Evolutionary conservation across 2,329 filamentous ascomycete genomes (phyloP).

Genomic region (Rhinocladiella similis): DNA sequence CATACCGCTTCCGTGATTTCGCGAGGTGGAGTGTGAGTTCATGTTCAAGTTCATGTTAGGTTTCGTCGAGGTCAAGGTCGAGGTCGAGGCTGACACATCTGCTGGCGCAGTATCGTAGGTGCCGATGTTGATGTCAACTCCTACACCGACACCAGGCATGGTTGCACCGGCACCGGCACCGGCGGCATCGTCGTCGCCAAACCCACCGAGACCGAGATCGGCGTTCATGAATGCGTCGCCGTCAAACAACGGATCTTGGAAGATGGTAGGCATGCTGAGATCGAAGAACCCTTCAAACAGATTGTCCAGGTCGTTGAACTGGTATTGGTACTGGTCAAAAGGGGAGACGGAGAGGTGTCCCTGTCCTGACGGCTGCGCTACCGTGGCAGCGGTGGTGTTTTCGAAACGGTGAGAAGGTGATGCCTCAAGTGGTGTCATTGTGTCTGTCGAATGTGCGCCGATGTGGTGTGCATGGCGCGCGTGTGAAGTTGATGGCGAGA

Average conservation of each 20-base stretch:
- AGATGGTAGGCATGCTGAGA: slow-evolving; percentile 30
- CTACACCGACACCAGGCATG: neutral
- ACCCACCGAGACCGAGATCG: slow-evolving; percentile 8
- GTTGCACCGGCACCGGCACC: neutral
- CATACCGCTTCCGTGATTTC: too few relatives aligned
- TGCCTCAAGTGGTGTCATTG: slow-evolving; percentile 2
- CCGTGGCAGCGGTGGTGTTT: neutral
- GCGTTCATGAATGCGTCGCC: slow-evolving; percentile 25
- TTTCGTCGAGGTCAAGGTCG: too few relatives aligned
- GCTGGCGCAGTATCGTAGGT: too few relatives aligned
- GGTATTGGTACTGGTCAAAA: slow-evolving; percentile 17
- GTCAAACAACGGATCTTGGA: slow-evolving; percentile 28
- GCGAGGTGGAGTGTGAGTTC: too few relatives aligned
- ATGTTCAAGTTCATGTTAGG: too few relatives aligned
- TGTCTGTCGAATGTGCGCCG: neutral
- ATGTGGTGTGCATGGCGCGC: neutral
- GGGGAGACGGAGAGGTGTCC: neutral
- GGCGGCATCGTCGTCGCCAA: neutral
- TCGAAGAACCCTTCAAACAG: slow-evolving; percentile 31
- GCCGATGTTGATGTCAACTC: too few relatives aligned
- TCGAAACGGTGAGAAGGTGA: neutral
- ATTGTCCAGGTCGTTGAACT: slow-evolving; percentile 30
- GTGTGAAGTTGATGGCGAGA: too few relatives aligned
- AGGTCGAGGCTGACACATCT: too few relatives aligned
- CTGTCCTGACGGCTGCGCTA: neutral